Conservation (phyloP, 1,284 basidiomycete species). For the Pseudozyma tsukubaensis region DNA sequence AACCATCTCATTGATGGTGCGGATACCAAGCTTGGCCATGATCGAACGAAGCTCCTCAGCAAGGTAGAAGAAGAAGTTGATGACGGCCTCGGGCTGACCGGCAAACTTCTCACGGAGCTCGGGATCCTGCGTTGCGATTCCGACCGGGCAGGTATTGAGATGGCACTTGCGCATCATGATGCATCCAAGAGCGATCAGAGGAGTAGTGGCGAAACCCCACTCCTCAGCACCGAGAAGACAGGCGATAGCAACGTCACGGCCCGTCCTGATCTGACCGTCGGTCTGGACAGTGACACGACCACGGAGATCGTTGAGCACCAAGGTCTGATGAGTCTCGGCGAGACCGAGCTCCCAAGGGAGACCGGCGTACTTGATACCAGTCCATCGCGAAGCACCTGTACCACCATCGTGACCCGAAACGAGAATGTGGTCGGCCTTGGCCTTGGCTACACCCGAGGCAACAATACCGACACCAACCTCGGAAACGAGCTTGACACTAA, state of each 20-base stretch:
- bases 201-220: conserved; percentile 64
- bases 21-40: conserved; percentile 65
- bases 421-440: conserved; percentile 66
- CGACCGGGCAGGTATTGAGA: conserved; percentile 60
- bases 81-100: conserved; percentile 63
- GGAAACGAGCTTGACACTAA: conserved; percentile 66
- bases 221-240: conserved; percentile 66
- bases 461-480: conserved; percentile 66
- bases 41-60: conserved; percentile 63
- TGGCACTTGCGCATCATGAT: conserved; percentile 48
- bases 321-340: conserved; percentile 66
- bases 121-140: conserved; percentile 65
- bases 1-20: conserved; percentile 67
- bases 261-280: conserved; percentile 63
- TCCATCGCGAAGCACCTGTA: conserved; percentile 67
- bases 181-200: conserved; percentile 65
- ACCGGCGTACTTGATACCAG: conserved; percentile 66
- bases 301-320: conserved; percentile 66
- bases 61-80: conserved; percentile 67
- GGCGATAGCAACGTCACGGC: conserved; percentile 63
- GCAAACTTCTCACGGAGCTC: conserved; percentile 64
- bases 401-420: conserved; percentile 67
- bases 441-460: conserved; percentile 66
- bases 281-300: conserved; percentile 65
- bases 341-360: conserved; percentile 67